Base-by-base conservation (phyloP, 169 alveolate species). In the Eimeria praecox region DNA sequence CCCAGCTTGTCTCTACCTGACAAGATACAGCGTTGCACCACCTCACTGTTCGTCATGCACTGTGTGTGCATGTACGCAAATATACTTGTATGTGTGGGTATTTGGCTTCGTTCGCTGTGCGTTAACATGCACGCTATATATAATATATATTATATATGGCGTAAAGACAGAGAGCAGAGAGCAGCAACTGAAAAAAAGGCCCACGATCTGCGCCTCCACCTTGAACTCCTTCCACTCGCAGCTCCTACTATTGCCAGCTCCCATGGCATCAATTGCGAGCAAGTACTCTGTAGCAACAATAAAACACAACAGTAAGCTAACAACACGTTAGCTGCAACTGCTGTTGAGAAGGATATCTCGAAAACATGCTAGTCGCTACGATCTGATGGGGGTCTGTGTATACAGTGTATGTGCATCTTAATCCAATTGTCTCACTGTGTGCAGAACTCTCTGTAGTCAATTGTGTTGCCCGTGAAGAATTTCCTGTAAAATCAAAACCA, bases 361-460 rank as follows among this genome's bases (percentile, higher is more conserved):
- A 49, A 8, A 8, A 8, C 56, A 49, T 8, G 56, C 56, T 49
- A 49, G 12, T 12, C 20, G 56, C 56, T 12, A 8, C 12, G 56
- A 49, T 8, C 20, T 49, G 56, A 49, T 12, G 56, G 56, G 12
- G 5, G 12, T 49, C 9, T 52, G 62, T 52, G 6, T 52, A 52
- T 52, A 52, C 62, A 52, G 62, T 20, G 18, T 22, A 0, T 59
- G 69, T 20, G 20, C 69, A 59, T 59, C 22, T 12, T 12, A n/a
- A 59, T 14, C 30, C 69, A 12, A 18, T 35, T 8, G 3, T 20
- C 77, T 83, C 33, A 83, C 91, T 56, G 52, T 54, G 91, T 54
- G 91, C 91, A 83, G 91, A 83, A 83, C 33, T 83, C 91, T 83
- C 91, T 83, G 91, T 83, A 83, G 75, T 83, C 91, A 38, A 83